These are phyloP conservation scores for Lachnellula hyalina DNA, from an alignment of 2,329 filamentous ascomycete genomes.

Conservation along the genomic window DNA sequence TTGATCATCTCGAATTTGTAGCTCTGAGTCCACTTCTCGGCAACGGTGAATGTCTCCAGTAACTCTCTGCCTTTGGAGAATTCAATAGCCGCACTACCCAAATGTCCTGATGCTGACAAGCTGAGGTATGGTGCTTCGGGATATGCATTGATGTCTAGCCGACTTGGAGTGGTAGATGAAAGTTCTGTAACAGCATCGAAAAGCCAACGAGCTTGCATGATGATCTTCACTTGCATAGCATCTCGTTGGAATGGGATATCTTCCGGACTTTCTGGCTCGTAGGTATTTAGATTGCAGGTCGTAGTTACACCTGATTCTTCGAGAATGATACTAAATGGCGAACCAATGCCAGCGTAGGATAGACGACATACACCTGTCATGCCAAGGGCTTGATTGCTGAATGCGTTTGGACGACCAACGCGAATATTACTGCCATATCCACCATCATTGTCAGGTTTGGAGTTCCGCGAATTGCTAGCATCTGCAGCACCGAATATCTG, in stretches of 20 bases:
- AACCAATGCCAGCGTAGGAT: slow-evolving; percentile 68
- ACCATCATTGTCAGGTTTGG: slow-evolving; percentile 53
- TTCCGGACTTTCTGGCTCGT: slow-evolving; percentile 67
- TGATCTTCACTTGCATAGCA: slow-evolving; percentile 81
- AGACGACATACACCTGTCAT: slow-evolving; percentile 83
- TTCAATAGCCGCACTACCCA: slow-evolving; percentile 60
- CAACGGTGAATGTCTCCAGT: slow-evolving; percentile 69
- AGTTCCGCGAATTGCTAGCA: slow-evolving; percentile 47
- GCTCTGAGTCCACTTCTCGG: slow-evolving; percentile 56
- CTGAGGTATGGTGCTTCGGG: slow-evolving; percentile 62
- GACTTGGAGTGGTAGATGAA: slow-evolving; percentile 56
- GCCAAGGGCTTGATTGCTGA: slow-evolving; percentile 76
- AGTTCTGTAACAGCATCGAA: slow-evolving; percentile 68
- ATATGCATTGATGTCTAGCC: slow-evolving; percentile 63
- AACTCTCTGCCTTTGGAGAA: slow-evolving; percentile 60
- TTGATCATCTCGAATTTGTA: slow-evolving; percentile 88
- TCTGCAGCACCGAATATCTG: slow-evolving; percentile 92
- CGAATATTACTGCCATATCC: slow-evolving; percentile 54
- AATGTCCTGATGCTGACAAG: slow-evolving; percentile 58
- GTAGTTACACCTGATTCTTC: slow-evolving; percentile 84
- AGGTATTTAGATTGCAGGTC: slow-evolving; percentile 85
- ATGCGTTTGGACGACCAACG: slow-evolving; percentile 65
- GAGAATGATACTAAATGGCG: slow-evolving; percentile 76
- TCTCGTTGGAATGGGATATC: slow-evolving; percentile 86
- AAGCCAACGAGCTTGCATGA: slow-evolving; percentile 76